These are phyloP conservation scores for Apiotrichum gracile DNA, from an alignment of 1,284 basidiomycete species.

Conservation along the genomic window DNA sequence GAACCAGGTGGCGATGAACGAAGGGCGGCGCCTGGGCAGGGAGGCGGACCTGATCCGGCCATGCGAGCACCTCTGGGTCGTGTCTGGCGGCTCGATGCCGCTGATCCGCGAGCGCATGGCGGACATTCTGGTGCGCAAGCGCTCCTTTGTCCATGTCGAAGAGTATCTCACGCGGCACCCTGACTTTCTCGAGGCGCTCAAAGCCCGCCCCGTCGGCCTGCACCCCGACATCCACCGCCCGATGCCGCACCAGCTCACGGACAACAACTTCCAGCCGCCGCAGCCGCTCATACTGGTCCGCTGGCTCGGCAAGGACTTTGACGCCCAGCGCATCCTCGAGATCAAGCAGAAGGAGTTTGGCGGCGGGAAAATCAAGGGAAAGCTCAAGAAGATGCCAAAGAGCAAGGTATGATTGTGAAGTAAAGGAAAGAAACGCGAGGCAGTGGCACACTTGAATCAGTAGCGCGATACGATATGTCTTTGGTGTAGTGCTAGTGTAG, in stretches of 20 bases:
- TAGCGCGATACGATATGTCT: no score
- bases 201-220: constrained; percentile 40
- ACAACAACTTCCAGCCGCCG: constrained; percentile 17
- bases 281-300: constrained; percentile 41
- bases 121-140: constrained; percentile 42
- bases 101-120: constrained; percentile 42
- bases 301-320: constrained; percentile 44
- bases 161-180: constrained; percentile 47
- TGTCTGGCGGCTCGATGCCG: constrained; percentile 41
- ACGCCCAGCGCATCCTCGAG: constrained; percentile 39
- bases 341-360: constrained; percentile 48
- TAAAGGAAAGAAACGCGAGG: no score
- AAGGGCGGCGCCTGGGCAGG: constrained; percentile 14
- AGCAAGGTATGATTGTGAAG: constrained; percentile 3
- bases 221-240: constrained; percentile 39
- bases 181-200: constrained; percentile 36
- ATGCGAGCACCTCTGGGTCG: constrained; percentile 47
- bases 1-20: constrained; percentile 25
- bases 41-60: constrained; percentile 29
- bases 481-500: no score
- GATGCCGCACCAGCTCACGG: constrained; percentile 7
- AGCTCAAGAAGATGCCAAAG: constrained; percentile 27
- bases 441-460: no score
- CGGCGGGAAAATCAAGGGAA: constrained; percentile 35
- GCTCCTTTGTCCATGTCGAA: constrained; percentile 45